Evolutionary conservation across 257 asterid genomes (phyloP).

Genomic region (Mentha longifolia): DNA sequence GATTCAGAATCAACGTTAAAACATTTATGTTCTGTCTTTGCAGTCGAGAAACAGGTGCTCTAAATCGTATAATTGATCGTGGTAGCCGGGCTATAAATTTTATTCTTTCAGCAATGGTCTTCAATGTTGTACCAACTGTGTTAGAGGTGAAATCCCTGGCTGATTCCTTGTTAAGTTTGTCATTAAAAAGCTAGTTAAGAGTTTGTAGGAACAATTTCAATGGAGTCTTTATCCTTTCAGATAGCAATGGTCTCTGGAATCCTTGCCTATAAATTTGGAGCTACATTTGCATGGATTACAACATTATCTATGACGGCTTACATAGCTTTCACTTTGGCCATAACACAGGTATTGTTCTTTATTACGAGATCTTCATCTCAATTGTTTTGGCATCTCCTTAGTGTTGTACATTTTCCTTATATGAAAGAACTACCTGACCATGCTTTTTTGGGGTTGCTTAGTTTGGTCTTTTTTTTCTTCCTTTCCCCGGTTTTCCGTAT

Average conservation of each 20-base stretch:
- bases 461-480: conserved; percentile 1
- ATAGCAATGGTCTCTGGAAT: conserved; percentile 96
- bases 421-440: neutral
- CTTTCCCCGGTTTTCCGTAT: neutral
- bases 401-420: conserved; percentile 16
- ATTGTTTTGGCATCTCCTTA: conserved; percentile 3
- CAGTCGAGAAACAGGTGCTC: conserved; percentile 99
- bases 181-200: conserved; percentile 3
- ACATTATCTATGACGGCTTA: conserved; percentile 86
- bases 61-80: conserved; percentile 91
- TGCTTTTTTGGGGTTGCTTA: neutral
- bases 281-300: conserved; percentile 97
- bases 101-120: conserved; percentile 92
- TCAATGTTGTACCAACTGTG: conserved; percentile 91
- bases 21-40: conserved; percentile 32
- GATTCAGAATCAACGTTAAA: conserved; percentile 4
- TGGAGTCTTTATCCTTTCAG: conserved; percentile 58
- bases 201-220: conserved; percentile 26
- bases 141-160: conserved; percentile 64
- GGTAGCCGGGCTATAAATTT: conserved; percentile 99
- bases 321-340: conserved; percentile 74
- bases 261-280: conserved; percentile 97
- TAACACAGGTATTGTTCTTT: conserved; percentile 73
- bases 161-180: conserved; percentile 16
- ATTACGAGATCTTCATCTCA: conserved; percentile 6